Percentiles rank a stretch among this genome's conserved stretches.
phyloP scores from a whole-genome alignment of 2,329 filamentous ascomycete genomes.

The Penicillium sp. region DNA sequence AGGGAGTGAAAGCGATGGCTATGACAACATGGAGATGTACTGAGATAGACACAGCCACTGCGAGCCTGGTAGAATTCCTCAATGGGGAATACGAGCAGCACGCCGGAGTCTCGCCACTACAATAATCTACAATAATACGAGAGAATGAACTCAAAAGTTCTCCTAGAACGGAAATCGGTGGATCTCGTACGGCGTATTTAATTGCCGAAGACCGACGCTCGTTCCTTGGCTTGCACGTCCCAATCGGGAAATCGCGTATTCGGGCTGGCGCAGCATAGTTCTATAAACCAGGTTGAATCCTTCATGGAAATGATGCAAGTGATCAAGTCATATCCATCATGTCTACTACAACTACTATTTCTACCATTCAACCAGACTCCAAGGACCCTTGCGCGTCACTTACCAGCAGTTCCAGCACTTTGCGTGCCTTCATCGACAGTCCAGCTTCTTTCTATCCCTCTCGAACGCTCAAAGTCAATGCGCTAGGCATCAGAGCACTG shows the following conservation, averaged over 20 bases:
- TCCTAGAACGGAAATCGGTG: not conserved
- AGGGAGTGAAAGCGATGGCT: not conserved
- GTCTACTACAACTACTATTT: not conserved
- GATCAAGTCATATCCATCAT: not conserved
- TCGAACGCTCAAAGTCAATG: slow-evolving; percentile 21
- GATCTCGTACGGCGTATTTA: not conserved
- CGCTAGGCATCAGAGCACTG: slow-evolving; percentile 28
- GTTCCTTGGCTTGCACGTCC: not conserved
- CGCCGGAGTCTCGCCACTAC: not conserved
- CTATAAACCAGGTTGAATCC: not conserved
- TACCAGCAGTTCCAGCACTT: slow-evolving; percentile 10
- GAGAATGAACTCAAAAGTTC: not conserved
- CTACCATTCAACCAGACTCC: slow-evolving; percentile 3
- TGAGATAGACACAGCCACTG: not conserved
- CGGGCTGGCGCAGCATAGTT: not conserved
- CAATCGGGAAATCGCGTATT: too few relatives aligned
- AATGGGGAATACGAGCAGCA: not conserved
- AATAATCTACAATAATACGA: not conserved
- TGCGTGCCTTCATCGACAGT: slow-evolving; percentile 8
- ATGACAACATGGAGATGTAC: not conserved
- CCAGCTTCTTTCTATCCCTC: slow-evolving; percentile 8
- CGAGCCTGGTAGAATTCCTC: not conserved
- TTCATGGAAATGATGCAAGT: not conserved
- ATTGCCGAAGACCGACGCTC: not conserved
- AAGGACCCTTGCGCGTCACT: slow-evolving; percentile 11